Evolutionary conservation across 768 basidiomycete species (phyloP).

Genomic region (Boletus barrowsii): DNA sequence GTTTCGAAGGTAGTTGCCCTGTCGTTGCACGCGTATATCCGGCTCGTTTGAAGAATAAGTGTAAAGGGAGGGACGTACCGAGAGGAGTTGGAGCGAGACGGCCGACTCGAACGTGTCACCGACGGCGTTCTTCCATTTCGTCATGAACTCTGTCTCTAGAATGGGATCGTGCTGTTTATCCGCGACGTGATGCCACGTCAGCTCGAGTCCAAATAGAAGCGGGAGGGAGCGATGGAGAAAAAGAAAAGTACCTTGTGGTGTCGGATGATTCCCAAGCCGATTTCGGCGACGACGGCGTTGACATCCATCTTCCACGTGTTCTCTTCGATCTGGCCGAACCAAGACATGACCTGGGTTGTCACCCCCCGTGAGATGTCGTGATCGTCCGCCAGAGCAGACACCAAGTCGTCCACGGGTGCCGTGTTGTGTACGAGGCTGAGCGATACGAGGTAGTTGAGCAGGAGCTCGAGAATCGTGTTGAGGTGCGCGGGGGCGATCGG

Average conservation of each 20-base stretch:
- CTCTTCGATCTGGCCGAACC: constrained; percentile 69
- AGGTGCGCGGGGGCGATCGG: constrained; percentile 70
- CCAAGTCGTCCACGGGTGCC: constrained; percentile 57
- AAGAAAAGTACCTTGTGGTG: constrained; percentile 45
- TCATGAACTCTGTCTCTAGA: constrained; percentile 51
- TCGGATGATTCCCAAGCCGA: constrained; percentile 74
- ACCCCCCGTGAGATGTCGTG: constrained; percentile 66
- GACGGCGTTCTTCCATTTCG: constrained; percentile 67
- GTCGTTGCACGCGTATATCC: not conserved
- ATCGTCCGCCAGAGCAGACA: constrained; percentile 60
- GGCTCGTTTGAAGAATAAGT: not conserved
- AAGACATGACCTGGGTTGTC: constrained; percentile 67
- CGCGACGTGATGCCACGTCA: not conserved
- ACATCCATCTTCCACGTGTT: constrained; percentile 68
- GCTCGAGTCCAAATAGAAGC: not conserved
- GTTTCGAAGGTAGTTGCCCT: constrained; percentile 75
- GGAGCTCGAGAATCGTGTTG: constrained; percentile 64
- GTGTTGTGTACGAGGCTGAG: constrained; percentile 49
- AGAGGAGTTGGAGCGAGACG: constrained; percentile 66
- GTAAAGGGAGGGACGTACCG: constrained; percentile 40
- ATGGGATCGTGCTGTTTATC: constrained; percentile 55
- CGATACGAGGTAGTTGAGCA: constrained; percentile 73
- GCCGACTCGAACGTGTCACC: constrained; percentile 71
- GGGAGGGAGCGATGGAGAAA: not conserved
- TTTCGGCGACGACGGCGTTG: constrained; percentile 59